phyloP scores from a whole-genome alignment of 495 filamentous ascomycete genomes.

The Xylaria venustula region DNA sequence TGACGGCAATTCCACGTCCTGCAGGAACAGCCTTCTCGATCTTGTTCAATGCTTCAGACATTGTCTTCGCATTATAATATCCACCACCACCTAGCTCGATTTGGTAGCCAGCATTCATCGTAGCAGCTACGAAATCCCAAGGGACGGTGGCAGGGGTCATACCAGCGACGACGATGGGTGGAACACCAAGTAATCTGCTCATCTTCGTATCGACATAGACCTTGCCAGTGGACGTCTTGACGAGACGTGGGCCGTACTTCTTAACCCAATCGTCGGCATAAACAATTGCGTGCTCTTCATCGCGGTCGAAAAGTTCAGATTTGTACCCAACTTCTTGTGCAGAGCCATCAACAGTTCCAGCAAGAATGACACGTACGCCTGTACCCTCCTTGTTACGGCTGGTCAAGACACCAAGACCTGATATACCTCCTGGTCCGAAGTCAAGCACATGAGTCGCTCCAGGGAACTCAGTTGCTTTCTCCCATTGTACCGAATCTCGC shows the following conservation, averaged over 20 bases:
- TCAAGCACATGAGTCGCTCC: conserved; percentile 90
- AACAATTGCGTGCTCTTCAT: conserved; percentile 87
- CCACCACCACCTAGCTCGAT: conserved; percentile 86
- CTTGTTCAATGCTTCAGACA: conserved; percentile 86
- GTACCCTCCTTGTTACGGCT: conserved; percentile 98
- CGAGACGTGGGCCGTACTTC: conserved; percentile 83
- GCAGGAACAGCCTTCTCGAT: conserved; percentile 86
- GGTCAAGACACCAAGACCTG: conserved; percentile 92
- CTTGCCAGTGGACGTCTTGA: conserved; percentile 80
- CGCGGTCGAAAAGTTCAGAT: conserved; percentile 93
- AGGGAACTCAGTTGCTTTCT: conserved; percentile 85
- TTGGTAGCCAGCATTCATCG: conserved; percentile 90
- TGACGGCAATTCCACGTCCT: conserved; percentile 89
- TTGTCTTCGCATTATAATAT: conserved; percentile 86
- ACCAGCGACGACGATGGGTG: conserved; percentile 87
- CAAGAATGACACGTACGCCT: conserved; percentile 91
- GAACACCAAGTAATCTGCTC: conserved; percentile 85
- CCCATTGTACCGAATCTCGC: conserved; percentile 89
- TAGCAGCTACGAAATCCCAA: conserved; percentile 90
- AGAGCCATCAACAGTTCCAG: conserved; percentile 85
- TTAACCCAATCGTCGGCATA: conserved; percentile 98
- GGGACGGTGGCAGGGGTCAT: conserved; percentile 91
- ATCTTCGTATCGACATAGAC: conserved; percentile 98
- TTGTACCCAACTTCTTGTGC: conserved; percentile 93
- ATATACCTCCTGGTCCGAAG: conserved; percentile 95